Evolutionary conservation across 2,329 filamentous ascomycete genomes (phyloP), one percentile per base, ranked within the genome.

Genomic region (Mycogone perniciosa): DNA sequence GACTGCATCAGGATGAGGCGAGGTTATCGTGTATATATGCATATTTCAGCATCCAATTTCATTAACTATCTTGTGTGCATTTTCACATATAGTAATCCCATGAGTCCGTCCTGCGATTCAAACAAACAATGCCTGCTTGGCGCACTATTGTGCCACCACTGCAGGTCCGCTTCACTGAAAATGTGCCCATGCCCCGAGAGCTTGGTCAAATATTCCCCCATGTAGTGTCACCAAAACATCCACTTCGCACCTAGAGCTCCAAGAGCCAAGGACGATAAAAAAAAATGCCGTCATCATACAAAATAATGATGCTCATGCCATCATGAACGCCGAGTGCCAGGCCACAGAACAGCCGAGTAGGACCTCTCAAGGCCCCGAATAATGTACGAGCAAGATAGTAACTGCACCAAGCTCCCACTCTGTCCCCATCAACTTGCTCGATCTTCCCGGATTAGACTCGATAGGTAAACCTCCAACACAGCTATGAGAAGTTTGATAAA

Each of bases 251-350:
- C 34, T 13, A 31, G 35, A 35, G 7, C 26, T 33, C 34, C 20
- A 13, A 29, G 20, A 13, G 38, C 26, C 27, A 31, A 26, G 11
- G 31, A 13, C 10, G 26, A 11, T 35, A 44, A 40, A 44, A 51
- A 50, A 26, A 45, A 30, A 50, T 50, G 46, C 41, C 27, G 37
- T 60, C 57, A 51, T 60, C 54, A 60, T 65, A 61, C 64, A 59
- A 62, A 63, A 57, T 62, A 60, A 62, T 64, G 60, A 61, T 66
- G 61, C 62, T 70, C 67, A 65, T 70, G 64, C 65, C 44, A 54
- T 58, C 58, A 47, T 60, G 50, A 55, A 55, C 65, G 45, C 50
- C 45, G 27, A 26, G n/a, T 40, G 20, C 44, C 35, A 39, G 34
- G 39, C 40, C 38, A 40, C 10, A 42, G 26, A 42, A 26, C 33